Percentiles rank a stretch among this genome's conserved stretches.
Evolutionary conservation across 805 yeast genomes (phyloP).

Genomic region (Candida saitoana): DNA sequence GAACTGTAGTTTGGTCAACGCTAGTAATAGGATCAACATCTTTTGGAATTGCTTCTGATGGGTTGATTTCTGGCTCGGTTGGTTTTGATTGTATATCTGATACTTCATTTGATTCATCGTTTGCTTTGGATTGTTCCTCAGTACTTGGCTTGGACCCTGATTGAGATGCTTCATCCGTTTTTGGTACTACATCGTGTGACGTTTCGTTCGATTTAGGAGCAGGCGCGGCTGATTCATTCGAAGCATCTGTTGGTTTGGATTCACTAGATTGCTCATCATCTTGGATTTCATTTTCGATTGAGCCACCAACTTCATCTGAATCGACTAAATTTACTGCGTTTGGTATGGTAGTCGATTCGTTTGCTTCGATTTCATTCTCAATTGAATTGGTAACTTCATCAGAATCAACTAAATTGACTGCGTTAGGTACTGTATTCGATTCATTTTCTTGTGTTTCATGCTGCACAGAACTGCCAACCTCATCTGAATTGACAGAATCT

Average conservation of each 20-base stretch:
- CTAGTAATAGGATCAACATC: background rate
- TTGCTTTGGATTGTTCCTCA: no score
- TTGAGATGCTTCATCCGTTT: background rate
- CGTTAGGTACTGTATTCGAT: background rate
- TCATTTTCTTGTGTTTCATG: background rate
- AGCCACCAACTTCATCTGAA: background rate
- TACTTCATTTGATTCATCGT: background rate
- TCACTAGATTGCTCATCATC: background rate
- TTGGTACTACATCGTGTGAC: background rate
- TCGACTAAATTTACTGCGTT: background rate
- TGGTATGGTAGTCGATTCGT: background rate
- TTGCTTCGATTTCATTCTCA: background rate
- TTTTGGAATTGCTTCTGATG: background rate
- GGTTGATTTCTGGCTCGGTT: background rate
- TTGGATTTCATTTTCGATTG: background rate
- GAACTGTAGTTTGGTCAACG: background rate
- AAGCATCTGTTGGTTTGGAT: background rate
- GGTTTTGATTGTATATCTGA: background rate
- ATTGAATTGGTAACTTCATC: background rate
- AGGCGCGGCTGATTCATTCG: background rate
- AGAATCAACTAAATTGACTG: background rate
- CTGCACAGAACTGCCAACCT: background rate
- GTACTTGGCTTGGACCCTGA: background rate
- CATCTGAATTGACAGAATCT: background rate
- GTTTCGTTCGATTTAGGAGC: no score